Percentiles rank a stretch among this genome's conserved stretches.
Conservation (phyloP, 1,284 basidiomycete species). For the Fistulina hepatica region DNA sequence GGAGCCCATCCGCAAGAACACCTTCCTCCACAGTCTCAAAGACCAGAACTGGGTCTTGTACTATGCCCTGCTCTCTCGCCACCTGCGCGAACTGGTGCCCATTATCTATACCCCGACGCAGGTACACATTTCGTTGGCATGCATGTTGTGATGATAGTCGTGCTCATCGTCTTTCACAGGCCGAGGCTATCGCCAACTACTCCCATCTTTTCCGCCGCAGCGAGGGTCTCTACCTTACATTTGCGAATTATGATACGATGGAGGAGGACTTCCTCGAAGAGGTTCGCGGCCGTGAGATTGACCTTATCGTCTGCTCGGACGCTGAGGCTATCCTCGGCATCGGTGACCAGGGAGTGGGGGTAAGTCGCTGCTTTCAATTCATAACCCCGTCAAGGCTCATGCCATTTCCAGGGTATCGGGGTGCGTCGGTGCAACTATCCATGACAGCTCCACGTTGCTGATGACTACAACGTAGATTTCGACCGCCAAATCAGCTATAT, state of each 20-base stretch:
- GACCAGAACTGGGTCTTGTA: conserved; percentile 71
- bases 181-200: conserved; percentile 70
- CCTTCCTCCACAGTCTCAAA: conserved; percentile 61
- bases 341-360: conserved; percentile 51
- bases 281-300: conserved; percentile 11
- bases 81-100: conserved; percentile 66
- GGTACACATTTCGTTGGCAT: conserved; percentile 25
- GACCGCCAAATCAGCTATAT: conserved; percentile 79
- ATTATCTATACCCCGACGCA: conserved; percentile 68
- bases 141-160: neutral
- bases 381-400: neutral
- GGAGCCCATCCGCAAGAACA: conserved; percentile 51
- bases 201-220: conserved; percentile 73
- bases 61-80: conserved; percentile 48
- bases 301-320: conserved; percentile 70
- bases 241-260: conserved; percentile 58
- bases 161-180: conserved; percentile 27
- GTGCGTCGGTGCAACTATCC: conserved; percentile 15
- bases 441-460: conserved; percentile 7
- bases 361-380: neutral
- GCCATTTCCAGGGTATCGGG: conserved; percentile 34
- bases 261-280: conserved; percentile 57
- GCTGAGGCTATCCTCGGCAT: conserved; percentile 78
- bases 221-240: conserved; percentile 59
- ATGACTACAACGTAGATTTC: conserved; percentile 46